A percentile compares a stretch with the other conserved stretches of the same genome.
Evolutionary conservation across 208 protist species (phyloP).

Genomic region (Phytomonas serpens): DNA sequence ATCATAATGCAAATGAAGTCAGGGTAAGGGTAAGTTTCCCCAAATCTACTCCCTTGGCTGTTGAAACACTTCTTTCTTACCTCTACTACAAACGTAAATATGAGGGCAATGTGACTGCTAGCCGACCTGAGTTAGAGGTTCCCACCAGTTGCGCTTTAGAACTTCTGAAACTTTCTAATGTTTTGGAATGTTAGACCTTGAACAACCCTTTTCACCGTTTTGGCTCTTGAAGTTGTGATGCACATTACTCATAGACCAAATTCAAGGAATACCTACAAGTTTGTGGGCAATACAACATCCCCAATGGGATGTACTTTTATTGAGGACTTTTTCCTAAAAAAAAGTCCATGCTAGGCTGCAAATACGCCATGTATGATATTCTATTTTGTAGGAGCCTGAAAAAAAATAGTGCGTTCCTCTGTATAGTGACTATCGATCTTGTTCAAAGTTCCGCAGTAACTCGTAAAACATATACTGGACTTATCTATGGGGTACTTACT

Average conservation of each 20-base stretch:
- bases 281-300: neutral
- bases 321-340: neutral
- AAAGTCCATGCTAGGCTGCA: neutral
- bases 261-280: neutral
- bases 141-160: constrained; percentile 46
- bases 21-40: constrained; percentile 49
- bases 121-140: constrained; percentile 52
- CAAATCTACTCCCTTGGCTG: constrained; percentile 19
- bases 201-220: neutral
- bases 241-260: neutral
- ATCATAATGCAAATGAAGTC: neutral
- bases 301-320: neutral
- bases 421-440: neutral
- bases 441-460: neutral
- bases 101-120: constrained; percentile 33
- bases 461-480: neutral
- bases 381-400: neutral
- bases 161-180: constrained; percentile 61
- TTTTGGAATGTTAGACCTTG: constrained; percentile 48
- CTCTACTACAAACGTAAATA: constrained; percentile 83
- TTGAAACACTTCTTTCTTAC: constrained; percentile 70
- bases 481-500: neutral
- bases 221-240: neutral
- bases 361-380: neutral
- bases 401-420: constrained; percentile 11